These are phyloP conservation scores for Pulveroboletus frians DNA, from an alignment of 768 basidiomycete genomes.

Conservation along the genomic window DNA sequence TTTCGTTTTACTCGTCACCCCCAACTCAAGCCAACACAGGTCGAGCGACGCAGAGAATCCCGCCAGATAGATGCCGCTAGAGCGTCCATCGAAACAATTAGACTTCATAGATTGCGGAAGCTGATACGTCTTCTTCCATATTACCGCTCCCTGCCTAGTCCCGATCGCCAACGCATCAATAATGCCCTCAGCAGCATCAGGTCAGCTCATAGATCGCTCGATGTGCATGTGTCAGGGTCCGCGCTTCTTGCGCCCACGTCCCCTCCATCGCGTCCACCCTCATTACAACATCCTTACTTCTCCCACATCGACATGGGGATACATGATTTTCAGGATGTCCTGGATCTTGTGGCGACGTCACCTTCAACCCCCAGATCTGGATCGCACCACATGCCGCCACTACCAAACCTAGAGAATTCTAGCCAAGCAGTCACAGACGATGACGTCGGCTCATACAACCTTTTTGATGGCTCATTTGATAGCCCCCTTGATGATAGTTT, in stretches of 20 bases:
- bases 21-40: conserved; percentile 32
- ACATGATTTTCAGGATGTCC: conserved; percentile 13
- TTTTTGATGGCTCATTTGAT: conserved; percentile 16
- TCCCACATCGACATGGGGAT: conserved; percentile 6
- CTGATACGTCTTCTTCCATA: conserved; percentile 37
- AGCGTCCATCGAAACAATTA: conserved; percentile 52
- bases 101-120: conserved; percentile 49
- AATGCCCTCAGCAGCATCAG: conserved; percentile 18
- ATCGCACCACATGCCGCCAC: conserved; percentile 7
- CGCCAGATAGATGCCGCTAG: conserved; percentile 47
- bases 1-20: neutral
- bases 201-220: conserved; percentile 4
- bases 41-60: conserved; percentile 49
- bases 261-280: neutral
- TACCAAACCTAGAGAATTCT: conserved; percentile 5
- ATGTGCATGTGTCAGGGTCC: conserved; percentile 18
- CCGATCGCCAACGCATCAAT: conserved; percentile 28
- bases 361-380: conserved; percentile 16
- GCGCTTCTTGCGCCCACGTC: conserved; percentile 5
- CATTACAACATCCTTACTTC: conserved; percentile 8
- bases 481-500: conserved; percentile 14
- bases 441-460: conserved; percentile 1
- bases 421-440: conserved; percentile 3
- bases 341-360: conserved; percentile 4
- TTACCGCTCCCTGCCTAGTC: conserved; percentile 32